These are phyloP conservation scores for Camellia oleifera DNA, from an alignment of 179 eudicot species.

Conservation along the genomic window DNA sequence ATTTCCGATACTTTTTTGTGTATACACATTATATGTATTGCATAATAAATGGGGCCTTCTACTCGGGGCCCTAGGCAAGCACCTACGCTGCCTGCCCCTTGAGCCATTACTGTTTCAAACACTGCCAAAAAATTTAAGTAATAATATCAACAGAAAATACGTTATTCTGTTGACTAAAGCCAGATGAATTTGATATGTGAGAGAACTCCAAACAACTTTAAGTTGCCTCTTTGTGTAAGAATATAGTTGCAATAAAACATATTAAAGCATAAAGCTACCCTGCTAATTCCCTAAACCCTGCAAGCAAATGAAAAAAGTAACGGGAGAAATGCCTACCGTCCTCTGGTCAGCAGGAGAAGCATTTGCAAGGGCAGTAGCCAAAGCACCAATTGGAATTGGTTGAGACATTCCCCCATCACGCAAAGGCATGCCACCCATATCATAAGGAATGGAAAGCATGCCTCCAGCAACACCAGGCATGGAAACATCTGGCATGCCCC, in stretches of 20 bases:
- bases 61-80: no score
- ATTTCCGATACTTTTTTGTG: no score
- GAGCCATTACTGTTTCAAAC: no score
- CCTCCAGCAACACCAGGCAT: slow-evolving; percentile 41
- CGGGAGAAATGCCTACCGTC: slow-evolving; percentile 31
- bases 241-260: neutral
- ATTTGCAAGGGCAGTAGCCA: slow-evolving; percentile 55
- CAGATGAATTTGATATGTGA: neutral
- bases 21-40: no score
- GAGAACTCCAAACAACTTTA: no score
- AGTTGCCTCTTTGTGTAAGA: no score
- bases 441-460: slow-evolving; percentile 46
- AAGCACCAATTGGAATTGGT: slow-evolving; percentile 49
- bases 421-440: slow-evolving; percentile 38
- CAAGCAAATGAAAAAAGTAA: neutral
- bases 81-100: no score
- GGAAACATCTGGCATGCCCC: slow-evolving; percentile 38
- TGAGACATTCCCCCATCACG: slow-evolving; percentile 39
- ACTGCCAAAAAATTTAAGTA: neutral
- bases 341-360: slow-evolving; percentile 53
- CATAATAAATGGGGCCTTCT: no score
- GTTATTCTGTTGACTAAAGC: neutral
- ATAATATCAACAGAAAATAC: neutral
- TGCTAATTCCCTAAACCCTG: neutral
- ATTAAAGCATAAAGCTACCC: neutral